These are phyloP conservation scores for Metrosideros polymorpha DNA, from an alignment of 441 rosid species.

Conservation along the genomic window DNA sequence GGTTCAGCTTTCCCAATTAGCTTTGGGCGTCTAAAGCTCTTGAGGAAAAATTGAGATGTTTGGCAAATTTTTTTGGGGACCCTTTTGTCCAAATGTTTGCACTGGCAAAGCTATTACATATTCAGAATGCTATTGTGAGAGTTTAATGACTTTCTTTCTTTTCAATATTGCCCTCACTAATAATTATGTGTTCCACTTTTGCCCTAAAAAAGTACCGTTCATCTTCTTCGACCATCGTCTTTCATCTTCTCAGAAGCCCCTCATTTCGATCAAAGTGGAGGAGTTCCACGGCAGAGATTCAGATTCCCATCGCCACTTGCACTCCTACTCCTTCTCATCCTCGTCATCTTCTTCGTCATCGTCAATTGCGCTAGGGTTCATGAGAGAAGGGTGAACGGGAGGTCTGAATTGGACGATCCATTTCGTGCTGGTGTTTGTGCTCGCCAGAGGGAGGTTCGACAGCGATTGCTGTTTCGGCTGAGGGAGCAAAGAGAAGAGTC, in stretches of 20 bases:
- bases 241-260: no score
- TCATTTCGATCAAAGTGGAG: no score
- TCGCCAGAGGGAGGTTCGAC: conserved; percentile 12
- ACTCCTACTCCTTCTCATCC: conserved; percentile 34
- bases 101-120: no score
- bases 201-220: not conserved
- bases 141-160: not conserved
- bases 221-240: no score
- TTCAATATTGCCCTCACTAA: not conserved
- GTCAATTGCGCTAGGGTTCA: conserved; percentile 12
- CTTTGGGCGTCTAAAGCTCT: no score
- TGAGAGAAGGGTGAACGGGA: conserved; percentile 27
- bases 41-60: no score
- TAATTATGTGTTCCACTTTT: not conserved
- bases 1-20: no score
- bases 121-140: not conserved
- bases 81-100: no score
- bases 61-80: no score
- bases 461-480: conserved; percentile 28
- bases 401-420: conserved; percentile 68
- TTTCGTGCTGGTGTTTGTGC: conserved; percentile 18
- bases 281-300: no score
- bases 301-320: conserved; percentile 29
- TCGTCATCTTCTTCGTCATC: conserved; percentile 46
- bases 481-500: conserved; percentile 52